Base-by-base conservation (phyloP, 495 filamentous ascomycete species). In the Penicillium manginii region DNA sequence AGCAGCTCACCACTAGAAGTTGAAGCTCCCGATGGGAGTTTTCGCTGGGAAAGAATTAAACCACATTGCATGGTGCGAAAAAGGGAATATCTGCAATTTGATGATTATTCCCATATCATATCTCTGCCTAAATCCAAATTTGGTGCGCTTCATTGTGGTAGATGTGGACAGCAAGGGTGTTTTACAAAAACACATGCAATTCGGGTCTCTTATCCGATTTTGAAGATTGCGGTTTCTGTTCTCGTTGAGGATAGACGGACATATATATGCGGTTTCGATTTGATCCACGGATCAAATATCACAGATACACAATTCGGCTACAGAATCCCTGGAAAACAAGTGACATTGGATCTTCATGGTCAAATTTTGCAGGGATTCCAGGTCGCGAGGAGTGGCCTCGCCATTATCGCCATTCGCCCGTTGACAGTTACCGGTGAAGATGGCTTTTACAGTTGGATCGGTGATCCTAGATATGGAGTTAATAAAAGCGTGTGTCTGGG, bases 201-300 rank as follows among this genome's bases (percentile, higher is more conserved):
- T 26, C 18, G 8, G 8, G 33, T 52, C 50, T 52, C 50, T 52
- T 52, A 52, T 26, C 50, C 50, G 22, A 52, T 52, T 21, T 52
- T 52, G 50, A 52, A 52, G 32, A 39, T 52, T 52, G 50, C 50
- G n/a, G 32, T 52, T 52, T 52, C 50, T 52, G 17, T 52, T 52
- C 50, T 52, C 22, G 32, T 52, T 14, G 50, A 52, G 50, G 50
- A 39, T 19, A 39, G 22, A 52, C 10, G n/a, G 9, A 39, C 50
- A 52, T 40, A 39, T 52, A 52, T 52, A 52, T 52, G 32, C 50
- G 50, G 50, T 21, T 52, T 52, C 17, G 50, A 52, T 52, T 26
- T 52, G 32, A 39, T 52, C 32, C 50, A 52, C 22, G 50, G 50
- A 52, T 52, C 32, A 52, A 39, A 40, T 37, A 52, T 52, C 17